Evolutionary conservation across 768 basidiomycete species (phyloP), one percentile per base, ranked within the genome.

Genomic region (Russula lepida): DNA sequence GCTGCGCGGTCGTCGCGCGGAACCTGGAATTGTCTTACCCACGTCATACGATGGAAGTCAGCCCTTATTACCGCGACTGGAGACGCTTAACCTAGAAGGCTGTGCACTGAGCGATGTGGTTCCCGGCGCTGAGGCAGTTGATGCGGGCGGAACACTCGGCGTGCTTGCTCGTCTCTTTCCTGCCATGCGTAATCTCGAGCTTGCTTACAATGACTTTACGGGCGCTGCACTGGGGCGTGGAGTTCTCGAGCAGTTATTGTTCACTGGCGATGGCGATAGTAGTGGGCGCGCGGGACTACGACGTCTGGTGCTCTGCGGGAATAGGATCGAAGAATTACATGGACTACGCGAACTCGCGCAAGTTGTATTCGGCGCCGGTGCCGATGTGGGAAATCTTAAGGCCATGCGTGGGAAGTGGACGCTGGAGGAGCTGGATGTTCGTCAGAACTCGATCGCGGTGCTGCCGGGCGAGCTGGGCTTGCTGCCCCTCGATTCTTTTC

Each of bases 391-490:
- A 15, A 15, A 48, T 23, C 21, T 11, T 44, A 44, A 4, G 4
- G 43, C 43, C 4, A 84, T 56, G 76, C 81, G 0, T 79, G 75
- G 58, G 21, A 30, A 52, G 11, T 92, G 89, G 88, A 85, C 81
- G 68, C 75, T 92, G 46, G 89, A 92, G 67, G 90, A 92, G 69
- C 71, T 93, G 30, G 91, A 93, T 72, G 64, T 93, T 67, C 74
- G 91, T 65, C 89, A 93, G 68, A 92, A 92, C 64, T 87, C 89
- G 68, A 82, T 93, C 58, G 78, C 78, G 6, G 84, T 80, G 71
- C 71, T 92, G 33, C 84, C 83, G 0, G 73, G 87, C 7, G 84
- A 86, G 69, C 71, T 92, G 50, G 90, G 91, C 28, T 70, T 90
- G 60, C 70, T 92, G 55, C 86, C 89, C 17, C 71, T 92, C 67